Base-by-base conservation (phyloP, 495 filamentous ascomycete species). In the Jackrogersella multiformis region DNA sequence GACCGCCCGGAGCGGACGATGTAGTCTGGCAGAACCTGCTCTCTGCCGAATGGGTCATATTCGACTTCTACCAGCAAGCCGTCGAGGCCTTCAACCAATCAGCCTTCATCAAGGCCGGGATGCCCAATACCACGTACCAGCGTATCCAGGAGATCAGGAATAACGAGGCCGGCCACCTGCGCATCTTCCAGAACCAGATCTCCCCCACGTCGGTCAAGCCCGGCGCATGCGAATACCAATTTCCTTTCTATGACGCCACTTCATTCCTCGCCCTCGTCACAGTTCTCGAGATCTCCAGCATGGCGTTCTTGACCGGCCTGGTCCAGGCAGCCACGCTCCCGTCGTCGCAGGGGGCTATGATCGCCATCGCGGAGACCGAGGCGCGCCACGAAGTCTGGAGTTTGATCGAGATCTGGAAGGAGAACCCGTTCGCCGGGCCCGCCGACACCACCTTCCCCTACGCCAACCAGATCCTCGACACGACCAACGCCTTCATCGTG, bases 101-200 rank as follows among this genome's bases (percentile, higher is more conserved):
- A 0, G 65, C 74, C 41, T 86, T 86, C 59, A 73, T 75, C 35
- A 66, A 69, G 10, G 66, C 73, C 18, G 83, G 81, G 36, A 72
- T 79, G 28, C 82, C 82, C 5, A 72, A 77, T 35, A 77, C 66
- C 5, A 85, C 84, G 1, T 82, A 81, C 54, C 64, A 76, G n/a
- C 79, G 82, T 12, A 79, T 86, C 62, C 69, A 75, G 46, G 81
- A 86, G 60, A 84, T 86, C 49, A 80, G 84, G 45, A 79, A 85
- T 73, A 86, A 85, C 64, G 84, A 85, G 69, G 84, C 84, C 38
- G 84, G 83, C 32, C 84, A 86, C 57, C 68, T 83, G 21, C 83
- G 82, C 61, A 79, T 86, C 70, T 86, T 86, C 75, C 81, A 83
- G 57, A 79, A 81, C 66, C 68, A 78, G 34, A 86, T 85, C 59